Evolutionary conservation across 768 basidiomycete species (phyloP).

Genomic region (Boletales sp.): DNA sequence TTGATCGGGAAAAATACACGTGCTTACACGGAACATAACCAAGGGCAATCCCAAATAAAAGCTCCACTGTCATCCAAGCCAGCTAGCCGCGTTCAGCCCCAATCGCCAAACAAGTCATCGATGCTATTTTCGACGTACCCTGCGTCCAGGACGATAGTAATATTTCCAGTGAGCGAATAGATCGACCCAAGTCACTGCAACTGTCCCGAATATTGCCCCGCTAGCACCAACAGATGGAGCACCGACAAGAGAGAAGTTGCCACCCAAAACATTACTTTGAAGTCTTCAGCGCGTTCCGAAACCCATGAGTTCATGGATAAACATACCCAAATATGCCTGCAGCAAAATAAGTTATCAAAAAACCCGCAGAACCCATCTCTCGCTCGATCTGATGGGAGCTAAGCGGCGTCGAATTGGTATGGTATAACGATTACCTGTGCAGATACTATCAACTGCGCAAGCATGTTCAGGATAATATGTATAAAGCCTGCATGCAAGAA

Average conservation of each 20-base stretch:
- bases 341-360: slow-evolving; percentile 81
- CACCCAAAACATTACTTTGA: slow-evolving; percentile 77
- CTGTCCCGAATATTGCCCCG: slow-evolving; percentile 88
- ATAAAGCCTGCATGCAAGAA: slow-evolving; percentile 96
- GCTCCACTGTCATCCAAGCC: slow-evolving; percentile 78
- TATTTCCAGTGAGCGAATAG: slow-evolving; percentile 91
- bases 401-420: neutral
- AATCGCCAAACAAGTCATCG: too few species aligned
- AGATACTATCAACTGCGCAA: slow-evolving; percentile 78
- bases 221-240: slow-evolving; percentile 88
- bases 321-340: slow-evolving; percentile 89
- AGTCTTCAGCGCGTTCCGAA: slow-evolving; percentile 1
- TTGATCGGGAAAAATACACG: neutral
- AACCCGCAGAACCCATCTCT: slow-evolving; percentile 87
- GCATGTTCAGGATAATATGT: slow-evolving; percentile 88
- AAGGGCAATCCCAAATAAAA: slow-evolving; percentile 81
- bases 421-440: slow-evolving; percentile 52
- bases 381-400: slow-evolving; percentile 64
- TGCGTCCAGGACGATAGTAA: slow-evolving; percentile 76
- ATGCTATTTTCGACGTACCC: slow-evolving; percentile 40
- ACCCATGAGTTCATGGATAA: neutral
- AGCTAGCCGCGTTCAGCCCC: slow-evolving; percentile 45
- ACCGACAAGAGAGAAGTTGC: slow-evolving; percentile 89
- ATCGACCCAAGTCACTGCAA: slow-evolving; percentile 86
- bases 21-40: slow-evolving; percentile 78